These are phyloP conservation scores for Actinomortierella ambigua DNA, from an alignment of 371 early-diverging fungal species.

Conservation along the genomic window DNA sequence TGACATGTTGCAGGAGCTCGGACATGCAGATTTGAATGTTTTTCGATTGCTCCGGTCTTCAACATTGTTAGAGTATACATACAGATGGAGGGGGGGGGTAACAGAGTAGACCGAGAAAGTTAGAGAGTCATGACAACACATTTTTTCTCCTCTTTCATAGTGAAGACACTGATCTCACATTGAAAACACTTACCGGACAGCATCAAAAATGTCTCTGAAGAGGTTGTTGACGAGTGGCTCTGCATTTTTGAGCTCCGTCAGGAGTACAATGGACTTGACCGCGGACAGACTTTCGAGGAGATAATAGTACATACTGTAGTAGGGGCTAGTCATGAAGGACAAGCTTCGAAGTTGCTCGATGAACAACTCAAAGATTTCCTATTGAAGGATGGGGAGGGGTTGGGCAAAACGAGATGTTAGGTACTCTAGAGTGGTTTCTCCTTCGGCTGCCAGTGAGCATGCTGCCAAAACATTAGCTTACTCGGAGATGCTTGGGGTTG, in stretches of 20 bases:
- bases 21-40: constrained; percentile 81
- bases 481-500: constrained; percentile 69
- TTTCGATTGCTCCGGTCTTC: constrained; percentile 70
- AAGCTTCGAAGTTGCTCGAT: constrained; percentile 71
- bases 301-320: constrained; percentile 77
- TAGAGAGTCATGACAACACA: background rate
- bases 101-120: background rate
- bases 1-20: constrained; percentile 82
- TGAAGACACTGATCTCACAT: background rate
- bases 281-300: constrained; percentile 87
- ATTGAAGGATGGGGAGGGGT: background rate
- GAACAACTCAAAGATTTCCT: constrained; percentile 85
- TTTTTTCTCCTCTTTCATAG: background rate
- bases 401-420: background rate
- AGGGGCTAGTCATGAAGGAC: constrained; percentile 57
- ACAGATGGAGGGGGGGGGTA: constrained; percentile 1
- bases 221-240: constrained; percentile 71
- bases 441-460: too few species aligned
- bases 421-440: constrained; percentile 3
- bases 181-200: constrained; percentile 51
- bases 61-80: background rate
- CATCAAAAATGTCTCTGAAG: constrained; percentile 67
- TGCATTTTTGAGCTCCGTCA: constrained; percentile 70
- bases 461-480: constrained; percentile 25
- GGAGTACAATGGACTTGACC: constrained; percentile 81